phyloP scores from a whole-genome alignment of 2,329 filamentous ascomycete genomes.

The Dothistroma pini region DNA sequence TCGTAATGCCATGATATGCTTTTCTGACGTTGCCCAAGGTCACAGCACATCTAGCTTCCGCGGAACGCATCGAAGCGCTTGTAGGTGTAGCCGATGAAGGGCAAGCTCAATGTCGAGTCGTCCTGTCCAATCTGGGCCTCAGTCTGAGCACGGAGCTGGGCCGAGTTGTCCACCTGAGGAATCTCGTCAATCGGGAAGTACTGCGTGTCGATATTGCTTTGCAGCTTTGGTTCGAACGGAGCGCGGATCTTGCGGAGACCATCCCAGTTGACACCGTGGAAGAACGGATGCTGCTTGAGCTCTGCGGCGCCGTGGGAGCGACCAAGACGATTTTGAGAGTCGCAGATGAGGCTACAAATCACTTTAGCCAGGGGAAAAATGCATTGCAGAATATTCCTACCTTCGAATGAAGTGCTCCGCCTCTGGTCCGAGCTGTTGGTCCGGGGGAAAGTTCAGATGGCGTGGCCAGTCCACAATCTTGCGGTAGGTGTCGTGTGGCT shows the following conservation, averaged over 20 bases:
- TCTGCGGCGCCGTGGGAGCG: conserved; percentile 77
- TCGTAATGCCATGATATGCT: not conserved
- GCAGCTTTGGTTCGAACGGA: conserved; percentile 90
- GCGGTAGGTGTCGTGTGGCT: conserved; percentile 94
- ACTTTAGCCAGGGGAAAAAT: conserved; percentile 5
- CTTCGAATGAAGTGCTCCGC: conserved; percentile 90
- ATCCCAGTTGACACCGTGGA: conserved; percentile 94
- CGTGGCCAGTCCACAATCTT: conserved; percentile 99
- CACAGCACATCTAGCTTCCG: conserved; percentile 27
- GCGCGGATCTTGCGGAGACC: conserved; percentile 87
- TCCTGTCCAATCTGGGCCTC: conserved; percentile 68
- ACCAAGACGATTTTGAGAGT: conserved; percentile 87
- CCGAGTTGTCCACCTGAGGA: conserved; percentile 90
- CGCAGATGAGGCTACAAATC: conserved; percentile 75
- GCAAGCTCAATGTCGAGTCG: conserved; percentile 89
- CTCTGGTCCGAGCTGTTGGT: conserved; percentile 81
- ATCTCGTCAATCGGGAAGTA: conserved; percentile 99
- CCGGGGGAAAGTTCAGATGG: conserved; percentile 92
- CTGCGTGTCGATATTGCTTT: conserved; percentile 90
- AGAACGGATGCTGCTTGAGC: conserved; percentile 92
- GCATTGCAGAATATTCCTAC: conserved; percentile 50
- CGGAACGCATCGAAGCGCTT: conserved; percentile 82
- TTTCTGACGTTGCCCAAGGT: not conserved
- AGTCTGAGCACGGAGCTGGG: conserved; percentile 78
- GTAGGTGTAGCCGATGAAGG: conserved; percentile 95